Percentiles rank a stretch among this genome's conserved stretches.
Conservation (phyloP, 805 yeast species). For the Blastobotrys chiropterorum region DNA sequence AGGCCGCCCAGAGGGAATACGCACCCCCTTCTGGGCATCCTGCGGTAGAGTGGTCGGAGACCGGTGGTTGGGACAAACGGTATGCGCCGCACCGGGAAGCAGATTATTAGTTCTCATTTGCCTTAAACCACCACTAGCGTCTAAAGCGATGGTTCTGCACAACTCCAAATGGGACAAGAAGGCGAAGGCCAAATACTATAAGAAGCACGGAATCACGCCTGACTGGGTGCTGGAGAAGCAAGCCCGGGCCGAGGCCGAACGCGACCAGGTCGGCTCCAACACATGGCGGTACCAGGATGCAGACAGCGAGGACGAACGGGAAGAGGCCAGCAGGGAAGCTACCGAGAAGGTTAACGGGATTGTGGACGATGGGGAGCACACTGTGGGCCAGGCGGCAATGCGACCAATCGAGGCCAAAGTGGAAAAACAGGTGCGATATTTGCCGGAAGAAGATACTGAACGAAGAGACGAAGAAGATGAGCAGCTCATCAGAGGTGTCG, state of each 20-base stretch:
- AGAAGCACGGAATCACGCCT: conserved; percentile 37
- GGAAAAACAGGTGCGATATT: conserved; percentile 5
- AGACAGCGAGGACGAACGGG: conserved; percentile 4
- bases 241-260: conserved; percentile 4
- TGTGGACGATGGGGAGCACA: background rate
- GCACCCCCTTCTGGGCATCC: background rate
- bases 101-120: too few relatives aligned
- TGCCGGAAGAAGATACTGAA: conserved; percentile 11
- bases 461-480: conserved; percentile 10
- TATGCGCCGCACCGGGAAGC: too few relatives aligned
- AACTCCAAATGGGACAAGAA: conserved; percentile 48
- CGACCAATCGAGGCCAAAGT: background rate
- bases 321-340: background rate
- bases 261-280: conserved; percentile 8
- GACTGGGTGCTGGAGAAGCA: conserved; percentile 1
- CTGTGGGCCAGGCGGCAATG: conserved; percentile 8
- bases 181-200: conserved; percentile 37
- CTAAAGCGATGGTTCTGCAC: conserved; percentile 45
- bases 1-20: too few relatives aligned
- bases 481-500: background rate
- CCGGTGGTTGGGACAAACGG: too few relatives aligned
- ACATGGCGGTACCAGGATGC: conserved; percentile 16
- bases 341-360: background rate
- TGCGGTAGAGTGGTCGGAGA: too few relatives aligned
- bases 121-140: too few relatives aligned